Conservation (phyloP, 192 early-diverging fungal species). For the Cladochytrium replicatum region DNA sequence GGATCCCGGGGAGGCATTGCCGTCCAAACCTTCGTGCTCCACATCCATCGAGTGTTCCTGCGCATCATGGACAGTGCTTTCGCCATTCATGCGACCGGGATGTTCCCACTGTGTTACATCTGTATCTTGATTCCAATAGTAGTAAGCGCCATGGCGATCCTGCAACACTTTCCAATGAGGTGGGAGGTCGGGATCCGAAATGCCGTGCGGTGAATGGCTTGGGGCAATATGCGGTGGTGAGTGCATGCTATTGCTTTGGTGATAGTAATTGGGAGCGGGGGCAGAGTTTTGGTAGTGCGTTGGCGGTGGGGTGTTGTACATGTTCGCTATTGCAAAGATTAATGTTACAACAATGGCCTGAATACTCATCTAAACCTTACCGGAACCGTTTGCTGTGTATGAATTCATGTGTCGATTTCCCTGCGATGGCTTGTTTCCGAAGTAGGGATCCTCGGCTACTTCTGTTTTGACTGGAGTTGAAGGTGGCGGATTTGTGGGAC, state of each 20-base stretch:
- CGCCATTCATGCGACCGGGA: neutral
- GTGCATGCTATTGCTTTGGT: neutral
- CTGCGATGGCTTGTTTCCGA: neutral
- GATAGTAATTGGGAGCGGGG: conserved; percentile 2
- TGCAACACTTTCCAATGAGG: neutral
- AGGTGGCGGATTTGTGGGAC: neutral
- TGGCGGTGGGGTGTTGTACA: neutral
- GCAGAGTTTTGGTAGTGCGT: neutral
- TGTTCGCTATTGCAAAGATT: conserved; percentile 1
- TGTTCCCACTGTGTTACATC: conserved; percentile 22
- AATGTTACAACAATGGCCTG: conserved; percentile 2
- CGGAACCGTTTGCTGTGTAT: neutral
- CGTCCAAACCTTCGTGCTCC: neutral
- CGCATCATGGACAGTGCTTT: neutral
- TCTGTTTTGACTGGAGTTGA: neutral
- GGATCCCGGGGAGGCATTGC: neutral
- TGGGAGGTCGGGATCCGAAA: neutral
- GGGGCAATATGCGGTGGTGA: neutral
- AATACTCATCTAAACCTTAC: conserved; percentile 3
- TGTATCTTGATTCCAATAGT: conserved; percentile 23
- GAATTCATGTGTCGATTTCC: neutral
- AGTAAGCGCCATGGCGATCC: conserved; percentile 3
- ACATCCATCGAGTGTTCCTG: neutral
- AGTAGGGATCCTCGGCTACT: neutral
- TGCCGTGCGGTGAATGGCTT: neutral